Evolutionary conservation across 179 eudicot genomes (phyloP).

Genomic region (Carnegiea gigantea): DNA sequence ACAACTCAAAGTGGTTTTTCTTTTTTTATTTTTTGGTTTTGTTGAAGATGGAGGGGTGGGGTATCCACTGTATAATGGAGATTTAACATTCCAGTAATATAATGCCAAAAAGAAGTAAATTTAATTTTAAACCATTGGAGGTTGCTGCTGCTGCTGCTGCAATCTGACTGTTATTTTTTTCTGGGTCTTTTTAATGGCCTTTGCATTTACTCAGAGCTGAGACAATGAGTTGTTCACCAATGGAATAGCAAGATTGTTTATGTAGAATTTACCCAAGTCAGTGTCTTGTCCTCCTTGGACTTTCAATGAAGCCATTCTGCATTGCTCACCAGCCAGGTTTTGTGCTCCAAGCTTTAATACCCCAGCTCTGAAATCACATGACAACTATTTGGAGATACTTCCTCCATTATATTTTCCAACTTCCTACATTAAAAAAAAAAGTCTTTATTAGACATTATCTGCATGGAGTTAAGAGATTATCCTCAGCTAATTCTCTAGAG

Average conservation of each 20-base stretch:
- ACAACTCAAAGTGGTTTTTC: too few relatives aligned
- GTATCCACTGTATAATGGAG: conserved; percentile 9
- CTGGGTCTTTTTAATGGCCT: background rate
- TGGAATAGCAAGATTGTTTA: background rate
- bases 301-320: conserved; percentile 16
- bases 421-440: background rate
- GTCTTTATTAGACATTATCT: background rate
- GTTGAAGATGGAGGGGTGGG: background rate
- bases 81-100: background rate
- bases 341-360: conserved; percentile 15
- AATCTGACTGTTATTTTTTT: background rate
- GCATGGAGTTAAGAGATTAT: background rate
- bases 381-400: background rate
- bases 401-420: background rate
- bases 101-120: conserved; percentile 10
- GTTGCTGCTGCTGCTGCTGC: background rate
- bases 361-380: background rate
- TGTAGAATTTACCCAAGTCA: conserved; percentile 7
- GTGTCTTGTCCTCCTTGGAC: background rate
- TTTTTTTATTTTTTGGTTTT: background rate
- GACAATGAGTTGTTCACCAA: conserved; percentile 11
- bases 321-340: background rate
- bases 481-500: background rate
- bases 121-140: background rate
- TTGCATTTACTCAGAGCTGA: conserved; percentile 3